Evolutionary conservation across 495 filamentous ascomycete species (phyloP).

Genomic region (Xylaria palmicola): DNA sequence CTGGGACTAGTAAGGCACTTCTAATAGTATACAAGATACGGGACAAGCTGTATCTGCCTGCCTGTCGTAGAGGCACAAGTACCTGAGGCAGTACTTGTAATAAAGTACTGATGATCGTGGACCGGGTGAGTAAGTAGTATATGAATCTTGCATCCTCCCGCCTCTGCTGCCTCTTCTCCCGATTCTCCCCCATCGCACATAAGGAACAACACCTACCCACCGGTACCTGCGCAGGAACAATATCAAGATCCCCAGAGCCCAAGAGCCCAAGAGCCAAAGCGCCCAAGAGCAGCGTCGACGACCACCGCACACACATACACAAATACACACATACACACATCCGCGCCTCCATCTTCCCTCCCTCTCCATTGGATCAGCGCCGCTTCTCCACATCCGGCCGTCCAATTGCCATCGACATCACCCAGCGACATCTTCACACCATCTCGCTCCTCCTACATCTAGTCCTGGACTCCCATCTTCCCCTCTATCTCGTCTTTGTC

Average conservation of each 20-base stretch:
- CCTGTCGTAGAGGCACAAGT: too few species aligned
- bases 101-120: too few species aligned
- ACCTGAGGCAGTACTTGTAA: too few species aligned
- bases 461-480: constrained; percentile 7
- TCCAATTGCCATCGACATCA: constrained; percentile 13
- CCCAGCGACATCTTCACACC: constrained; percentile 2
- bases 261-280: background rate
- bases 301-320: background rate
- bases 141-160: constrained; percentile 5
- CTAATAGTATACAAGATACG: too few species aligned
- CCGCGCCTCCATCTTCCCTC: too few species aligned
- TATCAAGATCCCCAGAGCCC: background rate
- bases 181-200: background rate
- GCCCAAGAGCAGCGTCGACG: background rate
- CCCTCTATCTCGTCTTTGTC: constrained; percentile 18
- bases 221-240: too few species aligned
- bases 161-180: constrained; percentile 3
- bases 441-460: constrained; percentile 3
- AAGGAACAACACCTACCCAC: too few species aligned
- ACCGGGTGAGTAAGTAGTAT: constrained; percentile 9
- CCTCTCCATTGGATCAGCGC: constrained; percentile 10
- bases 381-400: constrained; percentile 9
- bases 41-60: too few species aligned
- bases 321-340: too few species aligned
- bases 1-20: too few species aligned